Evolutionary conservation across 2,329 filamentous ascomycete species (phyloP).

Genomic region (Didymosphaeria variabile): DNA sequence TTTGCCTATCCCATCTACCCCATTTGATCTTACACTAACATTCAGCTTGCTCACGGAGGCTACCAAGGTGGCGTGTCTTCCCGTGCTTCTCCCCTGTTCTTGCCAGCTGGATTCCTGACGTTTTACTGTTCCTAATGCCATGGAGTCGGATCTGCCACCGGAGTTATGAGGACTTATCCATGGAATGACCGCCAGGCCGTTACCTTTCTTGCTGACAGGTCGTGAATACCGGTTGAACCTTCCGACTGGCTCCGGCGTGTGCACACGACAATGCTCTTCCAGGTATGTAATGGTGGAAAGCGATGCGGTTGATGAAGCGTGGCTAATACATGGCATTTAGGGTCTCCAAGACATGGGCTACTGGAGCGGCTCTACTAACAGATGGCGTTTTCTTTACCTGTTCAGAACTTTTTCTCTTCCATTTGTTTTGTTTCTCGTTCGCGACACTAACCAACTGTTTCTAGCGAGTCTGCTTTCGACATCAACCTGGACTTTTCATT

Average conservation of each 20-base stretch:
- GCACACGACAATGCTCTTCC: background rate
- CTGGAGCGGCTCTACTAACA: slow-evolving; percentile 27
- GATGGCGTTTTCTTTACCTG: slow-evolving; percentile 22
- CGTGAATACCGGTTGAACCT: background rate
- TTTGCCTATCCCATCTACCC: slow-evolving; percentile 34
- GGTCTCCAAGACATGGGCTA: background rate
- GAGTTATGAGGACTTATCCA: slow-evolving; percentile 10
- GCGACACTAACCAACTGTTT: slow-evolving; percentile 47
- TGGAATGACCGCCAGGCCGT: slow-evolving; percentile 3
- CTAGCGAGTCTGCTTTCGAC: slow-evolving; percentile 53
- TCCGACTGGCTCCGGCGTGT: background rate
- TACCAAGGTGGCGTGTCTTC: slow-evolving; percentile 20
- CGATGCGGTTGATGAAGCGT: background rate
- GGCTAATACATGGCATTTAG: slow-evolving; percentile 49
- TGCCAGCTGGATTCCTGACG: slow-evolving; percentile 18
- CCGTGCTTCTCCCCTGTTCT: slow-evolving; percentile 25
- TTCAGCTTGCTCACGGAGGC: slow-evolving; percentile 35
- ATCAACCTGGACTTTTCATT: slow-evolving; percentile 44
- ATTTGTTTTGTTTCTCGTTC: slow-evolving; percentile 21
- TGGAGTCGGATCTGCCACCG: slow-evolving; percentile 8
- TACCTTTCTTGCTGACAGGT: slow-evolving; percentile 8
- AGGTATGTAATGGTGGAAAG: slow-evolving; percentile 5
- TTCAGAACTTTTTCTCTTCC: slow-evolving; percentile 27
- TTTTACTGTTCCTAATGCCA: slow-evolving; percentile 14
- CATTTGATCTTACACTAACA: slow-evolving; percentile 46